phyloP scores from a whole-genome alignment of 2,329 filamentous ascomycete genomes.

The Aphanocladium album region DNA sequence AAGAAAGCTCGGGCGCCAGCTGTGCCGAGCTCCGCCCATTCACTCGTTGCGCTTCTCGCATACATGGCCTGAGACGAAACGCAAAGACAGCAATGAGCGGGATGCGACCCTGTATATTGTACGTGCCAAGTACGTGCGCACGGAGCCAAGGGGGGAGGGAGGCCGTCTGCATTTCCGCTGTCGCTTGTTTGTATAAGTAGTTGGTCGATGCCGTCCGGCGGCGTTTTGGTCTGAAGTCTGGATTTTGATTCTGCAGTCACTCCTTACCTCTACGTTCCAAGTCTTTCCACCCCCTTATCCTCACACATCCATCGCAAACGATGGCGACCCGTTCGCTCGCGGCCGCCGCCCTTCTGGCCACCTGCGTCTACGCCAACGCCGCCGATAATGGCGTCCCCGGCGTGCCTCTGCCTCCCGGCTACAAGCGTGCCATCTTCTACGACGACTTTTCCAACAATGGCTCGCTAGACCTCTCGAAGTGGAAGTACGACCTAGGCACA shows the following conservation, averaged over 20 bases:
- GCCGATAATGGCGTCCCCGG: background rate
- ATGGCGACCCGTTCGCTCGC: background rate
- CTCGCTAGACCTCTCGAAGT: slow-evolving; percentile 28
- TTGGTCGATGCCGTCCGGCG: background rate
- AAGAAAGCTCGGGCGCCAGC: background rate
- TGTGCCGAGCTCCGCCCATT: background rate
- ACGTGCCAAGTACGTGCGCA: background rate
- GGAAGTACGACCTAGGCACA: slow-evolving; percentile 40
- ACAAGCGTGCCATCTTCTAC: slow-evolving; percentile 22
- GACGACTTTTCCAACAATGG: slow-evolving; percentile 28
- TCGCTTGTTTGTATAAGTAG: background rate
- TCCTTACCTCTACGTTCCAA: background rate
- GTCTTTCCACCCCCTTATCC: background rate
- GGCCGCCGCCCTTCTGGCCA: background rate
- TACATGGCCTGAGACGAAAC: slow-evolving; percentile 1
- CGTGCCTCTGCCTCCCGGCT: slow-evolving; percentile 16
- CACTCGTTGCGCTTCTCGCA: background rate
- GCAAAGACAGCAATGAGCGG: background rate
- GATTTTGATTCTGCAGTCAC: background rate
- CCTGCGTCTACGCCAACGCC: background rate
- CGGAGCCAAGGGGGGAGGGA: background rate
- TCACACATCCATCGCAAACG: background rate
- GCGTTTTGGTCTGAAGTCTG: background rate
- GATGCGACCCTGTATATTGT: background rate
- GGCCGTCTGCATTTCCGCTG: background rate